phyloP scores from a whole-genome alignment of 305 asterid genomes.

The Plantago rigida region DNA sequence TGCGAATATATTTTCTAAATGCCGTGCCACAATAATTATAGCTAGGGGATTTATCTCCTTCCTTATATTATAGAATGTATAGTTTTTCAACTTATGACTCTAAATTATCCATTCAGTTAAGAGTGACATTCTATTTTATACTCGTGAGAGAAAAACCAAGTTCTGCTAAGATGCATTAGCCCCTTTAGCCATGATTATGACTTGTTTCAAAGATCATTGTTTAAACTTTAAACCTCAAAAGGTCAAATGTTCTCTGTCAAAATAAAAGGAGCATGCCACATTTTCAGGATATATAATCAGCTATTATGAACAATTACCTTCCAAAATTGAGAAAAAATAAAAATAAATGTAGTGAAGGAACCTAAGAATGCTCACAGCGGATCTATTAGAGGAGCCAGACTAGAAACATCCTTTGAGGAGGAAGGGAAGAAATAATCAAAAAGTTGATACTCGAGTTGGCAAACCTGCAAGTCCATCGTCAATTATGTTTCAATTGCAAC shows the following conservation, averaged over 20 bases:
- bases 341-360: slow-evolving; percentile 13
- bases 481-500: neutral
- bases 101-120: no score
- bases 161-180: no score
- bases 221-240: slow-evolving; percentile 8
- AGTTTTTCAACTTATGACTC: no score
- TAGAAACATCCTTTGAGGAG: slow-evolving; percentile 80
- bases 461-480: slow-evolving; percentile 51
- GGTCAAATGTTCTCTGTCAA: slow-evolving; percentile 11
- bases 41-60: neutral
- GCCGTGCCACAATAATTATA: neutral
- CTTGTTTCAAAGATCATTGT: slow-evolving; percentile 10
- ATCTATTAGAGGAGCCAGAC: slow-evolving; percentile 86
- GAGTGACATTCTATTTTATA: no score
- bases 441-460: slow-evolving; percentile 91
- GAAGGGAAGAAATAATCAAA: slow-evolving; percentile 90
- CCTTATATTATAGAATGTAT: no score
- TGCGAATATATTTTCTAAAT: slow-evolving; percentile 7
- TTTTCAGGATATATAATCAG: slow-evolving; percentile 4
- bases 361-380: slow-evolving; percentile 60
- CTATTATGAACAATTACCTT: slow-evolving; percentile 16
- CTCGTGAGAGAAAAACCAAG: no score
- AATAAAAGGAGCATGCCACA: neutral
- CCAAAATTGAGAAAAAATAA: slow-evolving; percentile 14
- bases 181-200: slow-evolving; percentile 2